Evolutionary conservation across 306 rosid species (phyloP).

Genomic region (Gynostemma pentaphyllum): DNA sequence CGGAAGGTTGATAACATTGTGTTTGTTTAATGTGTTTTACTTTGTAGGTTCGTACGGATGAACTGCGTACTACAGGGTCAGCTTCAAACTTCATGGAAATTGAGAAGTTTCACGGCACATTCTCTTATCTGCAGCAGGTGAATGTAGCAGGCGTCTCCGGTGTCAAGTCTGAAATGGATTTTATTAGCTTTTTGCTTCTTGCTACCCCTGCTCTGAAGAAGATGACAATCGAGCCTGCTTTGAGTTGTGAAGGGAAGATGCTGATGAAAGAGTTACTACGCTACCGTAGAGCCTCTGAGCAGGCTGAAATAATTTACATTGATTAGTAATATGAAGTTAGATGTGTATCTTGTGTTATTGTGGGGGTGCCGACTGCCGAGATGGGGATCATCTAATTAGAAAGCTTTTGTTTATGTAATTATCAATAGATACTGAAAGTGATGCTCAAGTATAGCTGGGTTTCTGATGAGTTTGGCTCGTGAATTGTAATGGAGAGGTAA

Average conservation of each 20-base stretch:
- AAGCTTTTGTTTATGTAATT: no score
- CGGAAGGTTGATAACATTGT: background rate
- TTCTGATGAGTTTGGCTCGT: background rate
- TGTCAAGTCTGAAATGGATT: conserved; percentile 31
- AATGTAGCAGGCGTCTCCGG: conserved; percentile 31
- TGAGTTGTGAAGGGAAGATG: conserved; percentile 10
- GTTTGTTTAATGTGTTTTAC: background rate
- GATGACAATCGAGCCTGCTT: conserved; percentile 41
- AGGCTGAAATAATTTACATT: conserved; percentile 38
- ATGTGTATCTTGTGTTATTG: no score
- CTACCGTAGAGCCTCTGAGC: conserved; percentile 35
- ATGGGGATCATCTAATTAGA: no score
- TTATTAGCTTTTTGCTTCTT: conserved; percentile 36
- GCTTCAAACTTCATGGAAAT: conserved; percentile 15
- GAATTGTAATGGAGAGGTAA: background rate
- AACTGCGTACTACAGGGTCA: background rate
- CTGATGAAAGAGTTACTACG: conserved; percentile 35
- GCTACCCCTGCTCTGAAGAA: conserved; percentile 37
- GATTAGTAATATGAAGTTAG: conserved; percentile 15
- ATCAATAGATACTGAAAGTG: no score
- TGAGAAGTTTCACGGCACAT: conserved; percentile 11
- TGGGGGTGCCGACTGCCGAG: no score
- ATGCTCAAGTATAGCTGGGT: background rate
- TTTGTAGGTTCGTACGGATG: conserved; percentile 35
- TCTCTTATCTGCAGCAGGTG: conserved; percentile 29